These are phyloP conservation scores for Ustilago tritici DNA, from an alignment of 1,284 basidiomycete genomes.

Conservation along the genomic window DNA sequence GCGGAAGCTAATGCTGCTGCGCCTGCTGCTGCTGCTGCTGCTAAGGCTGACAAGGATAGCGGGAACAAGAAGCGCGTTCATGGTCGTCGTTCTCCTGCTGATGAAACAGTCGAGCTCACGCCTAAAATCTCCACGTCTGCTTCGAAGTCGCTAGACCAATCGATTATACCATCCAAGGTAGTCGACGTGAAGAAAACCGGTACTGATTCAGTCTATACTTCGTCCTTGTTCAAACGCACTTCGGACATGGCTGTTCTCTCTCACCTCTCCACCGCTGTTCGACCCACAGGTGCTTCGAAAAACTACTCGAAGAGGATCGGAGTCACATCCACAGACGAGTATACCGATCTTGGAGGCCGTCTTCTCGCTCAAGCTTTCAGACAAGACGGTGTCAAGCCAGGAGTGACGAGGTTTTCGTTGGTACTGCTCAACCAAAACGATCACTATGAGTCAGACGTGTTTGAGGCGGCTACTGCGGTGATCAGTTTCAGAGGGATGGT, in stretches of 20 bases:
- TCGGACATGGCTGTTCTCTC: constrained; percentile 45
- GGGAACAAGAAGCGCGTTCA: not conserved
- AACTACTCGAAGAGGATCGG: constrained; percentile 40
- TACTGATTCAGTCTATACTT: constrained; percentile 9
- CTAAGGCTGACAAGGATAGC: not conserved
- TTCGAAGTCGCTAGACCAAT: not conserved
- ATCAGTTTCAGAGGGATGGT: constrained; percentile 41
- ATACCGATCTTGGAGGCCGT: constrained; percentile 22
- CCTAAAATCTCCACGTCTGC: not conserved
- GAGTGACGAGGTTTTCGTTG: constrained; percentile 40
- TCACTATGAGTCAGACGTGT: constrained; percentile 47
- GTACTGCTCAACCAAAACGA: constrained; percentile 58
- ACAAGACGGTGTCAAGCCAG: constrained; percentile 36
- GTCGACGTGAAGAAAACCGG: constrained; percentile 40
- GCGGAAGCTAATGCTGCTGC: constrained; percentile 16
- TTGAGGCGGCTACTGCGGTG: constrained; percentile 23
- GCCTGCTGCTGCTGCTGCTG: not conserved
- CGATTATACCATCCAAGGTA: constrained; percentile 14
- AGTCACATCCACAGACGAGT: constrained; percentile 45
- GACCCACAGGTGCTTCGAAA: constrained; percentile 24
- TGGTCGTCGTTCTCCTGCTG: not conserved
- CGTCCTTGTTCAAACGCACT: constrained; percentile 33
- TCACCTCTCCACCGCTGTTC: constrained; percentile 49
- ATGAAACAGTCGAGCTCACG: not conserved
- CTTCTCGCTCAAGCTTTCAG: constrained; percentile 47